Base-by-base conservation (phyloP, 768 basidiomycete genomes). In the Russula vinacea region DNA sequence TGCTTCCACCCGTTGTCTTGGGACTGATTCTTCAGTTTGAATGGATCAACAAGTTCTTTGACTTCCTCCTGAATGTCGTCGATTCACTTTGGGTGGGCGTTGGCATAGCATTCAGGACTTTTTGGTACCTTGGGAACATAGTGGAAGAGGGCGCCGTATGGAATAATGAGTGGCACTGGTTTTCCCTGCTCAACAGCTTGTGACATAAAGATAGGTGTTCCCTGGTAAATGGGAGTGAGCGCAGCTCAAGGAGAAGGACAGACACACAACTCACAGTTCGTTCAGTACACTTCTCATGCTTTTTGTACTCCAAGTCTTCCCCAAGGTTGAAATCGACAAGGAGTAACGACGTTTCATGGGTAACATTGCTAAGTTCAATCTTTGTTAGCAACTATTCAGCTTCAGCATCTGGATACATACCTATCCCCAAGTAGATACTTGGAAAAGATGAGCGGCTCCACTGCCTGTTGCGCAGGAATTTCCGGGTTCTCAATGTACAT, bases 351-450 rank as follows among this genome's bases (percentile, higher is more conserved):
- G 54, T 56, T 56, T 44, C 42, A 7, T 22, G 17, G n/a, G 10
- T 10, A 33, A 10, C 44, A 4, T 45, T 35, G 29, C 56, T 35
- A 47, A 44, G 22, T 58, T 54, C 42, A 57, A 57, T 33, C 56
- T 45, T 57, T 33, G 42, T 45, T 33, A 57, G 17, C 56, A 45
- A 49, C 57, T 37, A 58, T 58, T 33, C 57, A 49, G 8, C 33
- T 37, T 58, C 57, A 24, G 47, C 33, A 11, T 49, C 39, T 47
- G 29, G 11, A 57, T 45, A 33, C 56, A 45, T 57, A 57, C 56
- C 26, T 57, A 44, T 58, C 44, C 8, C 19, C 32, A 2, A 58
- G 56, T 44, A 40, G 40, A 40, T 16, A 40, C 40, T 40, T 40
- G 13, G 40, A 11, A 40, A 16, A 40, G 14, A 17, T 3, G 16